Conservation (phyloP, 1,139 yeast genomes). For the Nakaseomyces sp. region DNA sequence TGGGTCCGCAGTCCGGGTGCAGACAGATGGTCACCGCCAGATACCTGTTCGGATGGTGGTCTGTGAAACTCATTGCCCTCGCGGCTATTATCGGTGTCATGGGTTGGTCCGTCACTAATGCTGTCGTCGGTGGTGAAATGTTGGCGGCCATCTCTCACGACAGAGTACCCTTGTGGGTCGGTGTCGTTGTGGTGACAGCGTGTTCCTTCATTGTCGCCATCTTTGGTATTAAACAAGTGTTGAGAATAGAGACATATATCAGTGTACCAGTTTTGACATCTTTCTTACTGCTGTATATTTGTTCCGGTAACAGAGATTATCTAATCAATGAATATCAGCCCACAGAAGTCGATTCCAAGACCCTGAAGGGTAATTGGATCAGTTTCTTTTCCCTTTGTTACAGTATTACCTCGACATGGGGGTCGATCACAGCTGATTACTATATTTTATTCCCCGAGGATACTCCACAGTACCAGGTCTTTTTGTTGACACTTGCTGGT, state of each 20-base stretch:
- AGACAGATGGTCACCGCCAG: slow-evolving; percentile 81
- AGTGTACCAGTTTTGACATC: slow-evolving; percentile 65
- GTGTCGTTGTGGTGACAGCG: slow-evolving; percentile 60
- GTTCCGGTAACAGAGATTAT: slow-evolving; percentile 47
- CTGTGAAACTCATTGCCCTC: slow-evolving; percentile 62
- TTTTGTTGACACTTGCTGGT: slow-evolving; percentile 57
- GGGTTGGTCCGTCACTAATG: slow-evolving; percentile 81
- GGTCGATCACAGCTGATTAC: slow-evolving; percentile 79
- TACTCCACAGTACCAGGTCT: slow-evolving; percentile 50
- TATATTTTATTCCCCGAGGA: slow-evolving; percentile 74
- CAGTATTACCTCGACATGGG: slow-evolving; percentile 86
- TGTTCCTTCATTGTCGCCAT: slow-evolving; percentile 59
- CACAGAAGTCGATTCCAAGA: slow-evolving; percentile 33
- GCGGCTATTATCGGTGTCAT: slow-evolving; percentile 65
- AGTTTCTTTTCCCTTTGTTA: slow-evolving; percentile 67
- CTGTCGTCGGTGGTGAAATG: slow-evolving; percentile 81
- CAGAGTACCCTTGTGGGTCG: slow-evolving; percentile 59
- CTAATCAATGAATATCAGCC: slow-evolving; percentile 27
- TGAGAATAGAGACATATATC: slow-evolving; percentile 58
- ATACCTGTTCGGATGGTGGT: slow-evolving; percentile 75
- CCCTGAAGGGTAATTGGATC: slow-evolving; percentile 57
- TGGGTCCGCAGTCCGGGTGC: slow-evolving; percentile 85
- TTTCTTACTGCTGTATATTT: slow-evolving; percentile 60
- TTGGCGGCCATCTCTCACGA: slow-evolving; percentile 54
- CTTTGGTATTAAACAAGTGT: slow-evolving; percentile 65